phyloP scores from a whole-genome alignment of 305 asterid genomes.

The Fraxinus velutina region DNA sequence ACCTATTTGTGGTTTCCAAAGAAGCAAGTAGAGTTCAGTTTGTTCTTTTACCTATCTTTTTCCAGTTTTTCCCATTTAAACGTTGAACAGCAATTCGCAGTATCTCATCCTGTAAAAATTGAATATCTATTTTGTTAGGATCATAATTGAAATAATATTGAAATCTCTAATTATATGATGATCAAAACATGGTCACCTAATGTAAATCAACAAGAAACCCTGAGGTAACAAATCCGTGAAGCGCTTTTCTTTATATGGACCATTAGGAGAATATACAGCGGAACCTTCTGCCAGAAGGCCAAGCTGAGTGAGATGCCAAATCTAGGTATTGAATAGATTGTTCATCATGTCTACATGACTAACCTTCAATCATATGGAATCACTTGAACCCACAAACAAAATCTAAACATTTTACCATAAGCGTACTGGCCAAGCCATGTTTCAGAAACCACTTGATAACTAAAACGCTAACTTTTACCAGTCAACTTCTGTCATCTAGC shows the following conservation, averaged over 20 bases:
- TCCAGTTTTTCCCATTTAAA: constrained; percentile 96
- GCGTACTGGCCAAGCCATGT: background rate
- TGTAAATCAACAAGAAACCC: background rate
- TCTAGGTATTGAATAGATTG: background rate
- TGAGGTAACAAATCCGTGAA: background rate
- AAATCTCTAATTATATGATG: background rate
- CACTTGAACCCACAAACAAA: background rate
- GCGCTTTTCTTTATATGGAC: background rate
- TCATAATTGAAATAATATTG: background rate
- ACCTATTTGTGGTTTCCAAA: constrained; percentile 18
- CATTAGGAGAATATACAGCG: background rate
- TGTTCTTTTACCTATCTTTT: constrained; percentile 68
- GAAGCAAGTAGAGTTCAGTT: constrained; percentile 8
- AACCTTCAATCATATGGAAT: background rate
- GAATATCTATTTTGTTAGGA: constrained; percentile 20
- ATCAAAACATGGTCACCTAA: background rate
- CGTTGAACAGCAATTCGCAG: constrained; percentile 87
- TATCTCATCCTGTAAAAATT: constrained; percentile 69
- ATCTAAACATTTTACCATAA: background rate
- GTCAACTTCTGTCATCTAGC: background rate
- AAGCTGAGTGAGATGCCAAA: background rate
- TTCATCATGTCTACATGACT: background rate
- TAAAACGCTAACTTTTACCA: background rate
- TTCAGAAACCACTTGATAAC: background rate
- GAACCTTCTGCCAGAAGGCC: background rate